phyloP scores from a whole-genome alignment of 805 yeast species.

The Starmerella davenportii region DNA sequence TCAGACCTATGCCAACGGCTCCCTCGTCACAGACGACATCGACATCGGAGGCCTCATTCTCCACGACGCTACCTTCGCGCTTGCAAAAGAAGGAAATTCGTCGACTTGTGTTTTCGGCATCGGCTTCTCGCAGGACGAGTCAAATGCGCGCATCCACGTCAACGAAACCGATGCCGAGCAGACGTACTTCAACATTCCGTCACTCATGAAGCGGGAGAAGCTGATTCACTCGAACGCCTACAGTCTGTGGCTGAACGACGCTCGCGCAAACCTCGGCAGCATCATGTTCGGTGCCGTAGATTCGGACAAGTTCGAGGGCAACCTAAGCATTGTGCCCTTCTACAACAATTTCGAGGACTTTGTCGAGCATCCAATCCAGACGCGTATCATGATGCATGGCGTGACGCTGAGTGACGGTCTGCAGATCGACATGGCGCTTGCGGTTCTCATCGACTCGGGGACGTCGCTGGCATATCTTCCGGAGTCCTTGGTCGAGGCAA shows the following conservation, averaged over 20 bases:
- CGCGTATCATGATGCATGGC: constrained; percentile 13
- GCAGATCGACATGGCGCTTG: constrained; percentile 19
- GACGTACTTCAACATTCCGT: constrained; percentile 46
- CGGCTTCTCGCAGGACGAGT: constrained; percentile 23
- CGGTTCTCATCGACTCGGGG: constrained; percentile 41
- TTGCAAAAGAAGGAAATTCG: constrained; percentile 49
- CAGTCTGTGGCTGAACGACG: constrained; percentile 29
- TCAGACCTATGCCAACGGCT: constrained; percentile 32
- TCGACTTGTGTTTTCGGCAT: constrained; percentile 34
- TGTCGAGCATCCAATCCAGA: constrained; percentile 12
- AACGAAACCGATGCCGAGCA: constrained; percentile 11
- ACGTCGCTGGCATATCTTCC: constrained; percentile 38
- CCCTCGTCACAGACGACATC: constrained; percentile 34
- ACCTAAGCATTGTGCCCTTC: constrained; percentile 23
- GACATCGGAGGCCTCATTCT: constrained; percentile 32
- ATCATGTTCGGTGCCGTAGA: constrained; percentile 32
- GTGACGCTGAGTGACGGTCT: constrained; percentile 1
- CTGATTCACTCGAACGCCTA: constrained; percentile 28
- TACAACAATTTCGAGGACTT: constrained; percentile 12
- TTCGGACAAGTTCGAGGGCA: constrained; percentile 27
- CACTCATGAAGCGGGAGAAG: constrained; percentile 34
- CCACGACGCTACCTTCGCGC: constrained; percentile 45
- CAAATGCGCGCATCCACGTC: constrained; percentile 13
- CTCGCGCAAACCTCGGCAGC: constrained; percentile 22
- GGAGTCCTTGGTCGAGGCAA: constrained; percentile 15